Percentiles rank a stretch among this genome's conserved stretches.
phyloP scores from a whole-genome alignment of 179 eudicot species.

The Sideroxylon spinosum region DNA sequence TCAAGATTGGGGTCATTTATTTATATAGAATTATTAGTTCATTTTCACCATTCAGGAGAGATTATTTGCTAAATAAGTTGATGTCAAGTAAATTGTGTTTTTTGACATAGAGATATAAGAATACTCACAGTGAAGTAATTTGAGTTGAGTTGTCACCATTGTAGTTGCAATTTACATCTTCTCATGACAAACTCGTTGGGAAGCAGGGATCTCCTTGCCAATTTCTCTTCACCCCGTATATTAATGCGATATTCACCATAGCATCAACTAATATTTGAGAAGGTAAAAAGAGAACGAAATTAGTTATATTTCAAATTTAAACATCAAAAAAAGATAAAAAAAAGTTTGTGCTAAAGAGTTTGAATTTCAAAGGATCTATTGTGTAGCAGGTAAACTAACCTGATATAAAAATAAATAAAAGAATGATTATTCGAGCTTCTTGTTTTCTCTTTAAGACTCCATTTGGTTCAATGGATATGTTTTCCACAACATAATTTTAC shows the following conservation, averaged over 20 bases:
- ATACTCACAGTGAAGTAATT: background rate
- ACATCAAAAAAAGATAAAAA: background rate
- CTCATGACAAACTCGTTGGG: constrained; percentile 21
- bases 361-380: constrained; percentile 2
- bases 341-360: background rate
- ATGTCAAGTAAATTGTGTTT: background rate
- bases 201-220: constrained; percentile 50
- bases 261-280: constrained; percentile 23
- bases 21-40: too few relatives aligned
- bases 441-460: too few relatives aligned
- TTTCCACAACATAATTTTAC: too few relatives aligned
- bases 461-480: too few relatives aligned
- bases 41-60: too few relatives aligned
- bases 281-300: background rate
- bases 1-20: too few relatives aligned
- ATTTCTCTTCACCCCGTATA: constrained; percentile 18
- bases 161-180: constrained; percentile 21
- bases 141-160: background rate
- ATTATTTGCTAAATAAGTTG: too few relatives aligned
- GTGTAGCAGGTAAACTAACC: background rate
- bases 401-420: background rate
- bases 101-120: background rate
- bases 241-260: constrained; percentile 24
- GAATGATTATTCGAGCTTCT: too few relatives aligned
- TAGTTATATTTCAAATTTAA: background rate